Evolutionary conservation across 2,329 filamentous ascomycete species (phyloP).

Genomic region (Fusarium sp.): DNA sequence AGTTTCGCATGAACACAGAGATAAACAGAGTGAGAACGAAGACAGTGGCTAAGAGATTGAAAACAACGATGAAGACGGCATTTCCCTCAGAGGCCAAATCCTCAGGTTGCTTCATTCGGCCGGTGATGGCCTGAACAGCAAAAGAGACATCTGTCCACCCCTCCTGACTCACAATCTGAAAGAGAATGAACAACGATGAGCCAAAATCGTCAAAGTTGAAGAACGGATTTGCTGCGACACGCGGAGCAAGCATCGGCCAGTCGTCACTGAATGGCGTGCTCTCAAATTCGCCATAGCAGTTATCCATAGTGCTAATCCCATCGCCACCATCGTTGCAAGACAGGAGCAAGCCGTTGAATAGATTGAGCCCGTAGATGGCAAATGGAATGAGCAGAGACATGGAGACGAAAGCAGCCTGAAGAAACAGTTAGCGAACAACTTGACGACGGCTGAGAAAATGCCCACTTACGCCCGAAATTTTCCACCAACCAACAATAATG

Average conservation of each 20-base stretch:
- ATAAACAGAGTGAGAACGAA: conserved; percentile 98
- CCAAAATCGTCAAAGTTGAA: conserved; percentile 97
- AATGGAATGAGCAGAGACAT: conserved; percentile 95
- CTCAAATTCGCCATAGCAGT: conserved; percentile 88
- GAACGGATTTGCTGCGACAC: conserved; percentile 83
- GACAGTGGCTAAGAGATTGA: conserved; percentile 95
- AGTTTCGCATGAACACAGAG: conserved; percentile 99
- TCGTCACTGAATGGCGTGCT: conserved; percentile 77
- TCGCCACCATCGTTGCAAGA: conserved; percentile 77
- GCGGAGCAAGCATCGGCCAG: conserved; percentile 87
- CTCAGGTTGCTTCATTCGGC: conserved; percentile 78
- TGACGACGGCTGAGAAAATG: background rate
- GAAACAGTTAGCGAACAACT: conserved; percentile 5
- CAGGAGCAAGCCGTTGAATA: conserved; percentile 87
- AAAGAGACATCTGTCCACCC: conserved; percentile 97
- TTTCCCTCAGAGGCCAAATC: conserved; percentile 81
- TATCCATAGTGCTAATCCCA: conserved; percentile 69
- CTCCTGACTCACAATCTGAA: conserved; percentile 98
- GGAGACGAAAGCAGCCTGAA: conserved; percentile 86
- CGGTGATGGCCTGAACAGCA: conserved; percentile 84
- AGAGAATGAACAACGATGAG: conserved; percentile 94
- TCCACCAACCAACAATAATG: conserved; percentile 94
- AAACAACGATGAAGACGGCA: conserved; percentile 92
- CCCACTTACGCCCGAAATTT: conserved; percentile 82
- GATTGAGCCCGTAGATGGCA: conserved; percentile 92